Conservation (phyloP, 768 basidiomycete species). For the Lactarius hengduanensis region DNA sequence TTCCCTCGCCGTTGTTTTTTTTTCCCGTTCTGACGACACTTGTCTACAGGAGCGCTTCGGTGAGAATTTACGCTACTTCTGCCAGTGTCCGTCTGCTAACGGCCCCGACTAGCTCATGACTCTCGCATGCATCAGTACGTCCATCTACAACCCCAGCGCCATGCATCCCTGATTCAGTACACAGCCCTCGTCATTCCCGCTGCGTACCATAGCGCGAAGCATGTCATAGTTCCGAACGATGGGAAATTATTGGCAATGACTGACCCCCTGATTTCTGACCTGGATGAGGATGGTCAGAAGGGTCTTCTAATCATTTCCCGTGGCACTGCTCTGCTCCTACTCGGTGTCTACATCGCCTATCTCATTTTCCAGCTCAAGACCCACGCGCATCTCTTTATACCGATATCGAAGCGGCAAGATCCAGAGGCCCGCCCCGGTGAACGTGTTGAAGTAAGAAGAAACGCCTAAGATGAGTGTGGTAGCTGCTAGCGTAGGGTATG, state of each 20-base stretch:
- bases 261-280: slow-evolving; percentile 28
- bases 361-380: slow-evolving; percentile 48
- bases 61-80: slow-evolving; percentile 10
- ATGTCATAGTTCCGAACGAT: not conserved
- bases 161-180: not conserved
- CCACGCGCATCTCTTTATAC: slow-evolving; percentile 62
- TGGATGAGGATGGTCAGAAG: slow-evolving; percentile 29
- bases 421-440: slow-evolving; percentile 1
- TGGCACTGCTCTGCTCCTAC: slow-evolving; percentile 74
- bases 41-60: slow-evolving; percentile 22
- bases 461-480: slow-evolving; percentile 63
- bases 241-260: slow-evolving; percentile 18
- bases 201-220: slow-evolving; percentile 62
- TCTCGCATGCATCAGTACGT: slow-evolving; percentile 78
- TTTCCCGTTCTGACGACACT: not conserved
- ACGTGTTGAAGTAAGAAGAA: slow-evolving; percentile 36
- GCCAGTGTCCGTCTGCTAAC: slow-evolving; percentile 9
- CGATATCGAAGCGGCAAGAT: slow-evolving; percentile 28
- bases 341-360: slow-evolving; percentile 63
- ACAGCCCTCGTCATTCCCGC: slow-evolving; percentile 85
- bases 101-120: slow-evolving; percentile 64
- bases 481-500: slow-evolving; percentile 57
- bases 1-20: not conserved
- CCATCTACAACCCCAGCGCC: not conserved
- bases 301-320: slow-evolving; percentile 75